Base-by-base conservation (phyloP, 768 basidiomycete species). In the Crassisporium funariophilum region DNA sequence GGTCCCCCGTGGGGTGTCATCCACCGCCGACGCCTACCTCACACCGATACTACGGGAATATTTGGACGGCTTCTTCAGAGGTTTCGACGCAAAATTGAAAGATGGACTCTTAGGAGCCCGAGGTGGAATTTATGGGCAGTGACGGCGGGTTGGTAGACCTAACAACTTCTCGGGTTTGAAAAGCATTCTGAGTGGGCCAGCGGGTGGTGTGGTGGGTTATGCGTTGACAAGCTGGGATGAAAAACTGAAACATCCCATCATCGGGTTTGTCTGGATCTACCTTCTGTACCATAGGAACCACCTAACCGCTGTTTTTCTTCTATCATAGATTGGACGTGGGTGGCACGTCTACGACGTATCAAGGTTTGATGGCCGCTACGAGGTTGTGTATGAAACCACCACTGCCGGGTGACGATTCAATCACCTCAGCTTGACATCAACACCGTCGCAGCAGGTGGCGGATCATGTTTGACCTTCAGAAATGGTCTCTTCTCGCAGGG, bases 281-380 rank as follows among this genome's bases (percentile, higher is more conserved):
- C 5, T 15, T 11, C 24, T 27, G 31, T 1, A 1, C 10, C 27
- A 21, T 17, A 10, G 9, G 2, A 15, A 34, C 13, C 3, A 5
- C n/a, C n/a, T n/a, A n/a, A n/a, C 22, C 36, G n/a, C n/a, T n/a
- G 23, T 44, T 44, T 46, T n/a, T 6, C 27, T 27, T 23, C 2
- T 21, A 4, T 24, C 27, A 16, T 37, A 93, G 91, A 5, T 71
- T 94, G 47, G 92, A 95, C 53, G 88, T 95, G n/a, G 93, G 94
- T 4, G 94, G 95, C 11, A 98, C 95, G 0, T 92, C 89, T 0
- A 97, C 95, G 95, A 98, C 59, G 95, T 97, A 2, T 95, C 92
- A 5, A 82, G 95, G 25, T 98, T 87, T 62, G 87, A 88, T n/a
- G 95, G 94, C 0, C 76, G 87, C 23, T 94, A 93, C 60, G 95